Evolutionary conservation across 176 grass and related monocot genomes (phyloP).

Genomic region (Calamus simplicifolius): DNA sequence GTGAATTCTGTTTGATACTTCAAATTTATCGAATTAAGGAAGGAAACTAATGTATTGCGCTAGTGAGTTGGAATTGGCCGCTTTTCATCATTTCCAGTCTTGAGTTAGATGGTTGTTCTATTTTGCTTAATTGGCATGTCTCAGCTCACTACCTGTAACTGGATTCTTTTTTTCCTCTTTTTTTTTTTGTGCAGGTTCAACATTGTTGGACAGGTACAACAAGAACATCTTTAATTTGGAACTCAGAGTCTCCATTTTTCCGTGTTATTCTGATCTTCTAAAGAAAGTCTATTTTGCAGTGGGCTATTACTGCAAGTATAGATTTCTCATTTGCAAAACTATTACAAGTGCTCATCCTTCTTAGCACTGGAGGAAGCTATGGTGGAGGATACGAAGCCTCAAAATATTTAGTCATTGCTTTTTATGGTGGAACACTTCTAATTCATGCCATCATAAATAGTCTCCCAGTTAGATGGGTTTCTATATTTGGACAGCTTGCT

Average conservation of each 20-base stretch:
- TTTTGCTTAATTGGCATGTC: too few relatives aligned
- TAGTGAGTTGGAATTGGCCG: too few relatives aligned
- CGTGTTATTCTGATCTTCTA: neutral
- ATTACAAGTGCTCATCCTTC: conserved; percentile 92
- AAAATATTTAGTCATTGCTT: conserved; percentile 79
- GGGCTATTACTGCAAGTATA: conserved; percentile 85
- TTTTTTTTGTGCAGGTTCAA: conserved; percentile 70
- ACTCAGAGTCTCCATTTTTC: too few relatives aligned
- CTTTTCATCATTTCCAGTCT: too few relatives aligned
- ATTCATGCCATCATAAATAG: conserved; percentile 87
- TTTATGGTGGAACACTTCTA: conserved; percentile 65
- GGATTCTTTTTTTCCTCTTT: neutral
- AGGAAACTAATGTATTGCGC: too few relatives aligned
- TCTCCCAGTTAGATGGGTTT: conserved; percentile 62
- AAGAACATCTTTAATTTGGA: neutral
- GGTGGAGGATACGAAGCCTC: conserved; percentile 67
- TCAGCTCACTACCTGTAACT: too few relatives aligned
- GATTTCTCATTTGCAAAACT: conserved; percentile 79
- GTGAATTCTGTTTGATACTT: too few relatives aligned
- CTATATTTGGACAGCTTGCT: conserved; percentile 78
- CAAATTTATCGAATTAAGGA: too few relatives aligned
- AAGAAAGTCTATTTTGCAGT: conserved; percentile 36
- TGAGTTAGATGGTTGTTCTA: too few relatives aligned
- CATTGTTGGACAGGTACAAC: conserved; percentile 77
- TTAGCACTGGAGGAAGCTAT: conserved; percentile 63